Percentiles rank a stretch among this genome's conserved stretches.
Evolutionary conservation across 768 basidiomycete genomes (phyloP).

Genomic region (Lactarius sanguifluus): DNA sequence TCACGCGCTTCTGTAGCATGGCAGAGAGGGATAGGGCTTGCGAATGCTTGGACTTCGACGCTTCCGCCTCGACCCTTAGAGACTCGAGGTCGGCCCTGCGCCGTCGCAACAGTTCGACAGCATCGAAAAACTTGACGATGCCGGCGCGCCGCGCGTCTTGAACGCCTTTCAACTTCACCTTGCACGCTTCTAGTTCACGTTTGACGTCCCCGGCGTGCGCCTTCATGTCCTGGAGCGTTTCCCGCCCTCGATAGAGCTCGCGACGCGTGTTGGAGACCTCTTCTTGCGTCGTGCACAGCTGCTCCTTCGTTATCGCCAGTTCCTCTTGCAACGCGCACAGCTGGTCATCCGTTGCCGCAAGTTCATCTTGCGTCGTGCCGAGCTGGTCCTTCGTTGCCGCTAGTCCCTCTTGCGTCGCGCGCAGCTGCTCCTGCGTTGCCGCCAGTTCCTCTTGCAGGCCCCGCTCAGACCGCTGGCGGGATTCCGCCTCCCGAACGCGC

Average conservation of each 20-base stretch:
- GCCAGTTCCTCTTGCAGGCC: neutral
- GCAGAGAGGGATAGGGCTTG: slow-evolving; percentile 2
- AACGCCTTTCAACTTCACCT: neutral
- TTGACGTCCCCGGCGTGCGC: neutral
- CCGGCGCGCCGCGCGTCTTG: slow-evolving; percentile 7
- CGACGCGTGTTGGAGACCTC: neutral
- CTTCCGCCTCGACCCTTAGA: neutral
- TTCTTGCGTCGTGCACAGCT: neutral
- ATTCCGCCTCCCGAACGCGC: neutral
- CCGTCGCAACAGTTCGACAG: neutral
- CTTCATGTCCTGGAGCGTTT: neutral
- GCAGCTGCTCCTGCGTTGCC: neutral
- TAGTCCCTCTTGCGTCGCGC: neutral
- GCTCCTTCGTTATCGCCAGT: neutral
- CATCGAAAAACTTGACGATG: neutral
- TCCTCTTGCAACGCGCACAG: neutral
- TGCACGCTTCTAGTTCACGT: neutral
- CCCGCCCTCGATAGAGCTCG: slow-evolving; percentile 1
- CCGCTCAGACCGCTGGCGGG: neutral
- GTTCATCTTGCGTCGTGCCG: neutral
- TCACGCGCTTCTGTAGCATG: slow-evolving; percentile 9
- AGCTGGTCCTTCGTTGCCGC: neutral
- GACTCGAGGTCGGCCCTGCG: slow-evolving; percentile 7
- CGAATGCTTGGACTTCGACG: neutral
- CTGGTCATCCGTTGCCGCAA: neutral